Evolutionary conservation across 73 alveolate genomes (phyloP), one percentile per base, ranked within the genome.

Genomic region (Tetrahymena elliotti): DNA sequence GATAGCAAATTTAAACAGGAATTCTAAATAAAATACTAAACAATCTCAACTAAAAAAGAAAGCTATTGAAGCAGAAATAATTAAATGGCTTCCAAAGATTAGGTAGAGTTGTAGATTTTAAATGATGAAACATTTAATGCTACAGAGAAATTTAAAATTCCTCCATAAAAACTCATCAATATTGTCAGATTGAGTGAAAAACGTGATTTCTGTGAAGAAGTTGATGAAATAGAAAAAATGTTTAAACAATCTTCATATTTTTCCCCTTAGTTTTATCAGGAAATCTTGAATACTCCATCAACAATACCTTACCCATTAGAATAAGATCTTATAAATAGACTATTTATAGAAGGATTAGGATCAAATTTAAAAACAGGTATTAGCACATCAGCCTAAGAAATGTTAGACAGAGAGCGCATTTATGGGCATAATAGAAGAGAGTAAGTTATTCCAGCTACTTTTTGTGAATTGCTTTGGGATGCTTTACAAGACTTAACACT

Each of bases 401-500:
- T 22, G 13, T 20, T 11, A 40, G 83, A 36, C 52, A 94, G 96
- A 84, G 96, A 94, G 82, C 94, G 68, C 33, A 39, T 39, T 37
- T 94, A 83, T 83, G 96, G 96, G 0, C 94, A 94, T 39, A 94
- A 94, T 83, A 84, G 94, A 38, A 94, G 93, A 83, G 93, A 68
- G 37, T 10, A 35, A 39, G 83, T 82, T 24, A 83, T 83, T 35
- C 94, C 94, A 18, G 84, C 83, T 38, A 94, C 97, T 18, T 96
- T 93, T 84, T 83, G 52, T 7, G 39, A 96, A 36, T 83, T 96
- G 39, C 94, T 98, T 22, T 94, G 98, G 93, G 99, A 98, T 53
- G 97, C 98, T 93, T 97, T 99, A 33, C 99, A 99, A 96, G 99
- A 99, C 94, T 97, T 97, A 93, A 99, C 99, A 18, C 95, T 99